These are phyloP conservation scores for Peronosclerospora sorghi DNA, from an alignment of 352 stramenopile genomes.

Conservation along the genomic window DNA sequence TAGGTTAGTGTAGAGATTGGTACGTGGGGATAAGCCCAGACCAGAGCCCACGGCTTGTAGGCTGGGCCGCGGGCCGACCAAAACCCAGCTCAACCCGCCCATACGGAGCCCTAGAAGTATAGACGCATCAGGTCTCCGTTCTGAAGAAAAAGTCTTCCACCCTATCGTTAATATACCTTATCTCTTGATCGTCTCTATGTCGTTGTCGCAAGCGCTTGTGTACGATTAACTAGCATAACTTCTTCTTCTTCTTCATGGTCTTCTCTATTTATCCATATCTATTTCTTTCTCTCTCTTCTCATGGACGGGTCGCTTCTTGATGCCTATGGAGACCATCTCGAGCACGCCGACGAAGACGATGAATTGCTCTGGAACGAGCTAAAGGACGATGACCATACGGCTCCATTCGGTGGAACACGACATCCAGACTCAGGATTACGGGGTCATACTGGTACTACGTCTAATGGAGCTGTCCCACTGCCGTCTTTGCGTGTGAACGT, in stretches of 20 bases:
- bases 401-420: conserved; percentile 10
- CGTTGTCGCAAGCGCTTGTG: neutral
- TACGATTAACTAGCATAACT: conserved; percentile 13
- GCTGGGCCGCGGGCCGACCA: too few relatives aligned
- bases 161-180: conserved; percentile 14
- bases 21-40: too few relatives aligned
- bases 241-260: conserved; percentile 13
- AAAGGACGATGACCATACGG: conserved; percentile 39
- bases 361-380: conserved; percentile 77
- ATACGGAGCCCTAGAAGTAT: too few relatives aligned
- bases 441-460: conserved; percentile 5
- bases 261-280: conserved; percentile 4
- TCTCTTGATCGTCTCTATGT: neutral
- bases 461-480: conserved; percentile 14
- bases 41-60: too few relatives aligned
- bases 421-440: conserved; percentile 17
- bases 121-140: too few relatives aligned
- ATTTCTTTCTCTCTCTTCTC: neutral
- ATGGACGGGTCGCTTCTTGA: conserved; percentile 67
- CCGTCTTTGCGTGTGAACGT: conserved; percentile 58
- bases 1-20: too few relatives aligned
- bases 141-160: neutral
- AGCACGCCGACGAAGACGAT: conserved; percentile 37
- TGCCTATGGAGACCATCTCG: conserved; percentile 18
- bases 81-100: too few relatives aligned